phyloP scores from a whole-genome alignment of 345 rosid genomes.

The Arabidopsis arenosa region DNA sequence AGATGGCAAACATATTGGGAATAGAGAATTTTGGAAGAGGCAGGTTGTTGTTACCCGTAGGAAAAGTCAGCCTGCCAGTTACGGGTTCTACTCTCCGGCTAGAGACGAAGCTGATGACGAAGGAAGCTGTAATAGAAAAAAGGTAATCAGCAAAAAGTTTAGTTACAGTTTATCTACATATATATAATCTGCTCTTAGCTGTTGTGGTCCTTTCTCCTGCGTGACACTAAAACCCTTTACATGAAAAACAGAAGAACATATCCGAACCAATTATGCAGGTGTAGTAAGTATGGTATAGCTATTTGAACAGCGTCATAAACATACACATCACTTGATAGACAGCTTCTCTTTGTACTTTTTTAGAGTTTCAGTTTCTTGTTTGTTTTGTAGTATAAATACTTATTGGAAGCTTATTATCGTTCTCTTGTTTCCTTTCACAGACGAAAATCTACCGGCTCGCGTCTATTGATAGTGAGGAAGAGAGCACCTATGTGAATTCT shows the following conservation, averaged over 20 bases:
- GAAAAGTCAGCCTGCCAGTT: conserved; percentile 86
- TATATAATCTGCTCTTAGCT: conserved; percentile 16
- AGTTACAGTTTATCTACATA: conserved; percentile 8
- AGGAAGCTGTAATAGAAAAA: conserved; percentile 64
- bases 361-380: conserved; percentile 30
- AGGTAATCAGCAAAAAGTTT: conserved; percentile 47
- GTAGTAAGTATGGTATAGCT: neutral
- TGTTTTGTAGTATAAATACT: conserved; percentile 14
- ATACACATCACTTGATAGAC: conserved; percentile 11
- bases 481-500: conserved; percentile 66
- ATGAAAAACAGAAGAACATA: conserved; percentile 14
- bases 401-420: conserved; percentile 11
- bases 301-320: conserved; percentile 11
- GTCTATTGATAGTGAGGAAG: conserved; percentile 77
- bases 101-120: conserved; percentile 69
- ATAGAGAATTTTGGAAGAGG: conserved; percentile 91
- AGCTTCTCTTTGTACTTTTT: conserved; percentile 25
- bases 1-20: conserved; percentile 78
- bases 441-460: conserved; percentile 79
- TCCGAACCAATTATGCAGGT: conserved; percentile 12
- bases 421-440: conserved; percentile 54
- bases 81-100: conserved; percentile 91
- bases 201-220: conserved; percentile 1
- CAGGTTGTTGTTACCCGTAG: conserved; percentile 81
- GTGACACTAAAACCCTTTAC: conserved; percentile 17